Evolutionary conservation across 148 eudicot genomes (phyloP).

Genomic region (Silene latifolia): DNA sequence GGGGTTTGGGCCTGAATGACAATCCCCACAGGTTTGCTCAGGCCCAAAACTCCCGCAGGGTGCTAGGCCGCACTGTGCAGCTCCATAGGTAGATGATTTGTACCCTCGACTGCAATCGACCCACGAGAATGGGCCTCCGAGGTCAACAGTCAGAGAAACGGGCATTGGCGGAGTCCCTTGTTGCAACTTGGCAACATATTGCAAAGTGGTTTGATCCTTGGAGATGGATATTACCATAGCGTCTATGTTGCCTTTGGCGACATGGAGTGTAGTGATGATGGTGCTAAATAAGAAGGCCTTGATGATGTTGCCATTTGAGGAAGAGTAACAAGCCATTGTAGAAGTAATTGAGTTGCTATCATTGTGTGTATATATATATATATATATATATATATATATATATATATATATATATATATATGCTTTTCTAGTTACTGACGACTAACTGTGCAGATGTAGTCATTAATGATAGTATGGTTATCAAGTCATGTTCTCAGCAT

Average conservation of each 20-base stretch:
- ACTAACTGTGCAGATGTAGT: too few species aligned
- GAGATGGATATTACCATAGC: conserved; percentile 18
- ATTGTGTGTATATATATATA: too few species aligned
- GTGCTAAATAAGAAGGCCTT: not conserved
- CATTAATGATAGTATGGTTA: too few species aligned
- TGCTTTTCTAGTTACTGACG: too few species aligned
- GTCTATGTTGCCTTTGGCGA: not conserved
- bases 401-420: too few species aligned
- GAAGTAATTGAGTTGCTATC: not conserved
- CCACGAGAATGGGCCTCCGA: conserved; percentile 17
- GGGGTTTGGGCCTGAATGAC: conserved; percentile 16
- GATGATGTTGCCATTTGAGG: not conserved
- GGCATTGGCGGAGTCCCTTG: conserved; percentile 12
- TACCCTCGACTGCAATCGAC: conserved; percentile 7
- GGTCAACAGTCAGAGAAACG: conserved; percentile 5
- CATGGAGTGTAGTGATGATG: not conserved
- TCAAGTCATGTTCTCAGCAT: not conserved
- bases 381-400: too few species aligned
- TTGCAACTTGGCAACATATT: conserved; percentile 11
- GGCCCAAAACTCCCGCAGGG: conserved; percentile 15
- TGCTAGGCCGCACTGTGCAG: conserved; percentile 9
- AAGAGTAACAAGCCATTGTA: not conserved
- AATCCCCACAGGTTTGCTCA: conserved; percentile 12
- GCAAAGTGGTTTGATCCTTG: conserved; percentile 17
- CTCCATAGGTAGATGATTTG: conserved; percentile 12